These are phyloP conservation scores for Phyllosticta citriasiana DNA, from an alignment of 2,329 filamentous ascomycete species.

Conservation along the genomic window DNA sequence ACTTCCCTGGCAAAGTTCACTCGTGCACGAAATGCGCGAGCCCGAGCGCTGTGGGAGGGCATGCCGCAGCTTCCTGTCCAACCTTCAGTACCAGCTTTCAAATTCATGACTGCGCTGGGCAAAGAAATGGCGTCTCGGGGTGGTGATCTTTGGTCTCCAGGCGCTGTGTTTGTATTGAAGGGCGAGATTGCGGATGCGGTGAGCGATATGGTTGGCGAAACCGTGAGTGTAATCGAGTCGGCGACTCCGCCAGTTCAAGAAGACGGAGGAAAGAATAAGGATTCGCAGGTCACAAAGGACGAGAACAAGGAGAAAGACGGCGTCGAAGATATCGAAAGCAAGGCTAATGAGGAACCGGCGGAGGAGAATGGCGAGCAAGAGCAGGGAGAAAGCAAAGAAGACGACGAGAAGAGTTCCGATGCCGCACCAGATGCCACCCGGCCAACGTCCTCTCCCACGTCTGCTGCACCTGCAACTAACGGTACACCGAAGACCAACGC, in stretches of 20 bases:
- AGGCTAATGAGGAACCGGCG: slow-evolving; percentile 11
- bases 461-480: neutral
- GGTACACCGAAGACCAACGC: neutral
- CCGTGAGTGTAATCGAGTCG: slow-evolving; percentile 12
- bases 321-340: slow-evolving; percentile 4
- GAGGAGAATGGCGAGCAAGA: slow-evolving; percentile 10
- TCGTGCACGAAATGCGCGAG: slow-evolving; percentile 43
- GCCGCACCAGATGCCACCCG: neutral
- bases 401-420: neutral
- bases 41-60: slow-evolving; percentile 71
- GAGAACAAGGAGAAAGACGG: neutral
- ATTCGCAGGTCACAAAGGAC: neutral
- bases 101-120: slow-evolving; percentile 56
- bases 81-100: slow-evolving; percentile 65
- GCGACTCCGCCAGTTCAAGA: slow-evolving; percentile 11
- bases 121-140: slow-evolving; percentile 60
- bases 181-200: slow-evolving; percentile 43
- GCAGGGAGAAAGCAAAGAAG: neutral
- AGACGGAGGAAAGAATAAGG: neutral
- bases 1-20: slow-evolving; percentile 36
- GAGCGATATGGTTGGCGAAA: slow-evolving; percentile 27
- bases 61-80: slow-evolving; percentile 64
- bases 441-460: neutral
- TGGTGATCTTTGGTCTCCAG: slow-evolving; percentile 70
- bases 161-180: slow-evolving; percentile 56